A percentile compares a stretch with the other conserved stretches of the same genome.
Conservation (phyloP, 2,329 filamentous ascomycete genomes). For the Tolypocladium tropicale region DNA sequence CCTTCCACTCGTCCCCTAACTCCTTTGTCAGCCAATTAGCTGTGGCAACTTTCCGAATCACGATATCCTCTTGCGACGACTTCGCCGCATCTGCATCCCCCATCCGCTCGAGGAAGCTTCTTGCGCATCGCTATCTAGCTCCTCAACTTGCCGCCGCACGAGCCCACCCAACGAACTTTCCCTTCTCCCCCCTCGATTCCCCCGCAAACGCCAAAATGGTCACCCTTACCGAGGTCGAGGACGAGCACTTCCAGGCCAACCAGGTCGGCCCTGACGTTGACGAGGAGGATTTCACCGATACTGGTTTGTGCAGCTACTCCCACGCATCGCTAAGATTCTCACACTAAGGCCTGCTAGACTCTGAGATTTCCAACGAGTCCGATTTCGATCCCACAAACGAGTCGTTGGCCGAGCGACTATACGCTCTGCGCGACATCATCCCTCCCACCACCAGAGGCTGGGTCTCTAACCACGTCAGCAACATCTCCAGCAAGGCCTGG, state of each 20-base stretch:
- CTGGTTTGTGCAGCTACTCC: constrained; percentile 48
- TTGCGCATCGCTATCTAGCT: neutral
- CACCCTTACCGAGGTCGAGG: constrained; percentile 91
- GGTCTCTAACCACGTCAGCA: constrained; percentile 51
- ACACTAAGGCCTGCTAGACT: constrained; percentile 41
- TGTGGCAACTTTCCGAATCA: neutral
- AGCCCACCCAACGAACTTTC: too few relatives aligned
- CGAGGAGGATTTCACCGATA: constrained; percentile 89
- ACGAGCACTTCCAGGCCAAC: constrained; percentile 79
- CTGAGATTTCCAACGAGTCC: constrained; percentile 74
- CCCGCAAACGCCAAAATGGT: constrained; percentile 59
- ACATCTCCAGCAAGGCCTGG: constrained; percentile 38
- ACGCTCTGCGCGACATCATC: constrained; percentile 66
- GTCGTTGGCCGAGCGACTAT: constrained; percentile 56
- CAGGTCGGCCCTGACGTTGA: constrained; percentile 67
- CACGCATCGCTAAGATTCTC: constrained; percentile 2
- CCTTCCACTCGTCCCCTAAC: neutral
- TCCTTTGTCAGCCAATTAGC: neutral
- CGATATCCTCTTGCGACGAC: neutral
- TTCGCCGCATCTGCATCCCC: neutral
- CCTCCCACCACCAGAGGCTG: constrained; percentile 61
- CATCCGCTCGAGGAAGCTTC: neutral
- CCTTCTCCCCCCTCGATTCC: too few relatives aligned
- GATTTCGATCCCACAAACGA: constrained; percentile 53
- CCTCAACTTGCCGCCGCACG: neutral